These are phyloP conservation scores for Corchorus capsularis DNA, from an alignment of 345 rosid species.

Conservation along the genomic window DNA sequence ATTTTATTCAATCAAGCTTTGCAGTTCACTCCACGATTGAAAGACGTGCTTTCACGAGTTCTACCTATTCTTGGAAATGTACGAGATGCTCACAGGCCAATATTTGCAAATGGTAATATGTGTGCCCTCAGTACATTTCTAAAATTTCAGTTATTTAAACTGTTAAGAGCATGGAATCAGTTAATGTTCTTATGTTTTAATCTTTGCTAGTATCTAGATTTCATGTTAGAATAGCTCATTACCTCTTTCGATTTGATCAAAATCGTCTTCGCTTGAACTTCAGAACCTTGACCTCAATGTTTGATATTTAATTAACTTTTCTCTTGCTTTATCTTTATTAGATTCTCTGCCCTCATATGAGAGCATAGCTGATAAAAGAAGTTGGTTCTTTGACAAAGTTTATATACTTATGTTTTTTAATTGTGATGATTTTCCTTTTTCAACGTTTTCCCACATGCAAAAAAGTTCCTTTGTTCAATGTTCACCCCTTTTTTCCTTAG, in stretches of 20 bases:
- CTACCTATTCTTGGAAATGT: constrained; percentile 89
- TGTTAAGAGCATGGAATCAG: constrained; percentile 14
- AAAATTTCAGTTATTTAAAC: background rate
- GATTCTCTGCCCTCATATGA: background rate
- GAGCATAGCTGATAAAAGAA: constrained; percentile 4
- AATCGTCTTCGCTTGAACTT: constrained; percentile 10
- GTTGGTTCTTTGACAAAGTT: background rate
- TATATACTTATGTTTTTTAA: background rate
- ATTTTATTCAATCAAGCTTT: constrained; percentile 63
- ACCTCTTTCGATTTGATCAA: background rate
- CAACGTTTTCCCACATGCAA: background rate
- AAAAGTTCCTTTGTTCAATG: background rate
- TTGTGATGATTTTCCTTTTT: constrained; percentile 2
- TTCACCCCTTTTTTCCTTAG: background rate
- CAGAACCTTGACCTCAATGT: background rate
- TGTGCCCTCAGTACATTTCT: background rate
- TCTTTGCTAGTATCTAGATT: background rate
- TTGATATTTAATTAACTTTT: background rate
- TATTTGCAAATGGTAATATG: constrained; percentile 85
- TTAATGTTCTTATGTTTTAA: constrained; percentile 10
- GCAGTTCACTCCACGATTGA: constrained; percentile 92
- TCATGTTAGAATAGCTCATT: background rate
- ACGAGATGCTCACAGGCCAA: constrained; percentile 81
- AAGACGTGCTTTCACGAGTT: constrained; percentile 85
- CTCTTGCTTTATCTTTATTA: background rate